phyloP scores from a whole-genome alignment of 1,139 yeast genomes.

The Pichia sp. region DNA sequence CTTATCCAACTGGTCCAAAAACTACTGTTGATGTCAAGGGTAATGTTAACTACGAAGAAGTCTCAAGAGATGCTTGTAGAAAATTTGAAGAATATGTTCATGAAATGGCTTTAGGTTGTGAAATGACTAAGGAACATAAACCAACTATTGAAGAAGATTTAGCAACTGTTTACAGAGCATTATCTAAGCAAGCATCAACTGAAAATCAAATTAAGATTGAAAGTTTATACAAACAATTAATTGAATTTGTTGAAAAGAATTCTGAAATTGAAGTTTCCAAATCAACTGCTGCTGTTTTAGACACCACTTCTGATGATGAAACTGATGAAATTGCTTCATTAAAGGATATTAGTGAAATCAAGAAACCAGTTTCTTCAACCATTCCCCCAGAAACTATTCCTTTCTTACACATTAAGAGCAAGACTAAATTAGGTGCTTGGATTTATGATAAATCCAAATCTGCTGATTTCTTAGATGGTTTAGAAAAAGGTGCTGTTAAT shows the following conservation, averaged over 20 bases:
- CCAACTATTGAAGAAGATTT: constrained; percentile 83
- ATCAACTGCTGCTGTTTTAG: constrained; percentile 37
- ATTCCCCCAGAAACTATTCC: constrained; percentile 87
- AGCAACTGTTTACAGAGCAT: constrained; percentile 76
- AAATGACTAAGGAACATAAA: constrained; percentile 59
- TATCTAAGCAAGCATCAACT: constrained; percentile 59
- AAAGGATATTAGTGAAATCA: constrained; percentile 62
- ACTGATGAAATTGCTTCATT: constrained; percentile 82
- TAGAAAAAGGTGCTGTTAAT: constrained; percentile 87
- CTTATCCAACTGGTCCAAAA: constrained; percentile 92
- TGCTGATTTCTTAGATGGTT: constrained; percentile 75
- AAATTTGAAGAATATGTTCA: constrained; percentile 92
- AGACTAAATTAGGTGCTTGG: constrained; percentile 71
- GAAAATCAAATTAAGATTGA: constrained; percentile 73
- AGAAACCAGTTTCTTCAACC: constrained; percentile 66
- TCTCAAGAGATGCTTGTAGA: constrained; percentile 83
- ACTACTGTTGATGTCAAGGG: constrained; percentile 87
- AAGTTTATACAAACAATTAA: constrained; percentile 69
- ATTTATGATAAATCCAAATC: constrained; percentile 75
- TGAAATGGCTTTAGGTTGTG: constrained; percentile 96
- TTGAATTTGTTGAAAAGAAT: constrained; percentile 64
- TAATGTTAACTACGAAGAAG: constrained; percentile 76
- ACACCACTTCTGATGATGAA: constrained; percentile 42
- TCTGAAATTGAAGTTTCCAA: constrained; percentile 55
- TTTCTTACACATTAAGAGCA: constrained; percentile 85